Base-by-base conservation (phyloP, 1,284 basidiomycete genomes). In the Dichomitus squalens region DNA sequence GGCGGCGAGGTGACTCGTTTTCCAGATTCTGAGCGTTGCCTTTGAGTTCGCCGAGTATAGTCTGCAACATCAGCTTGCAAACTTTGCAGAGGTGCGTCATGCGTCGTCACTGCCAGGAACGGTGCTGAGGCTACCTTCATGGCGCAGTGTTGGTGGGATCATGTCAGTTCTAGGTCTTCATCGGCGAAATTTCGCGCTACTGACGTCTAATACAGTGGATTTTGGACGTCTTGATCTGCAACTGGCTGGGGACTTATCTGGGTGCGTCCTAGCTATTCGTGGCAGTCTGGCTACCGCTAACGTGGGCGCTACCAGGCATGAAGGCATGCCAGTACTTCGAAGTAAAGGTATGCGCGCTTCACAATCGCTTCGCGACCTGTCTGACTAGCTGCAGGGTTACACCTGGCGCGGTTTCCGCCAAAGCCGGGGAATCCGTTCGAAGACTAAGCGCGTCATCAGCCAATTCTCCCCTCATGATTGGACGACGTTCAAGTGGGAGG, bases 1-100 rank as follows among this genome's bases (percentile, higher is more conserved):
- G 27, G 12, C 55, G 40, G 43, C 51, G 27, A 35, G 34, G 51
- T 57, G 29, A 43, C 60, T 34, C 31, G 35, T 9, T 35, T 29
- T 52, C 35, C 69, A 92, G 91, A 93, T 93, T 66, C 73, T 93
- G 55, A 92, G 90, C 68, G 82, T 93, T 48, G 89, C 89, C 21
- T 93, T 93, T 65, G 91, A 93, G 69, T 79, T 93, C 40, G 91
- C 91, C 33, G 91, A 93, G 72, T 93, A 93, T 73, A 90, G 88
- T 53, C 73, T 93, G 23, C 87, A 91, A 67, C 90, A 93, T 72
- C 92, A 93, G 69, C 74, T 93, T 25, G 77, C 90, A 18, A 93
- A 93, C 70, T 93, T 93, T 69, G 87, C 83, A 49, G 91, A 93
- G 82, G 90, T 90, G 73, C 51, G 76, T 70, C 53, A 52, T 67